Evolutionary conservation across 148 eudicot genomes (phyloP), one percentile per base, ranked within the genome.

Genomic region (Silene latifolia): DNA sequence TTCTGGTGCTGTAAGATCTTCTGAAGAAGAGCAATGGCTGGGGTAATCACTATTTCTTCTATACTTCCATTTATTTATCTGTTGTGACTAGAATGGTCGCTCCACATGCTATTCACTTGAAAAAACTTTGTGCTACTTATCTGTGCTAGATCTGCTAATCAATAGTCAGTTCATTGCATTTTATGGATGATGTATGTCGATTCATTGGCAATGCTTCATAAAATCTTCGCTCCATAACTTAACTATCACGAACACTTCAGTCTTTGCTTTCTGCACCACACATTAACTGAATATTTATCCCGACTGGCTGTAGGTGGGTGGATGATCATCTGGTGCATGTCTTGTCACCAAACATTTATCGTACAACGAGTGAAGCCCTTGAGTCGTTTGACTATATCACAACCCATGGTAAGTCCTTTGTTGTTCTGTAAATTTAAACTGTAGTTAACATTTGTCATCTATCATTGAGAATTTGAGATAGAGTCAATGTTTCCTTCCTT

Each of bases 361-460:
- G 97, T 59, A 62, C 85, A 65, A 76, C 89, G 24, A 84, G 89
- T 35, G 98, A 95, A 80, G 97, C 98, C 65, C 93, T 95, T 2
- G 97, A 95, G 80, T 92, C 99, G 58, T 95, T 92, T 75, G 94
- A 92, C 72, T 92, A 92, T 77, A 95, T 95, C 42, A 88, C 99
- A 42, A 87, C 79, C 75, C 90, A 90, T 65, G 97, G 99, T 95
- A 76, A 85, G 82, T 44, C 69, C 70, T 68, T 53, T 23, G 18
- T 20, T 13, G 59, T 27, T 71, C 20, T 48, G 54, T 48, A 48
- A 4, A 51, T 51, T 13, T 51, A 51, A 51, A 51, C 14, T 20
- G 27, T 58, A 58, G 11, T 46, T 13, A 8, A 4, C 59, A 46
- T 23, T 29, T 61, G 14, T 39, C 21, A 20, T 14, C 17, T 51